Conservation (phyloP, 495 filamentous ascomycete species). For the Penicillium mononematosum region DNA sequence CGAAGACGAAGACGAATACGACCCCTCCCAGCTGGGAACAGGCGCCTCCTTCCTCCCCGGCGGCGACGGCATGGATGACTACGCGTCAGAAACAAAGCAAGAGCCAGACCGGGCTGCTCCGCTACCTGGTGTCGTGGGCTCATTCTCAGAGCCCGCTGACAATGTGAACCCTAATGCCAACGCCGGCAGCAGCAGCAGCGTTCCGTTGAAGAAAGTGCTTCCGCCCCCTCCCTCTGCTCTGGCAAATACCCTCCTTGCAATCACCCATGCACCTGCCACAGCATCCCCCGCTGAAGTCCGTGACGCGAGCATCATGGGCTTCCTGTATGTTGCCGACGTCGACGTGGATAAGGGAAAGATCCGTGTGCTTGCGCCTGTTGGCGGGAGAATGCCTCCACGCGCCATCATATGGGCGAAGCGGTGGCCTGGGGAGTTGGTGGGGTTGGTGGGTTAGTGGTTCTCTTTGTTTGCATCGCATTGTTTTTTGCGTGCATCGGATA, state of each 20-base stretch:
- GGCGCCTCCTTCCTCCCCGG: constrained; percentile 50
- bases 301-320: constrained; percentile 85
- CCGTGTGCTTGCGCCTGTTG: constrained; percentile 77
- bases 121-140: constrained; percentile 27
- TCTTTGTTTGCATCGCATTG: not conserved
- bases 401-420: constrained; percentile 67
- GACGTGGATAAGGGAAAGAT: constrained; percentile 81
- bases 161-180: constrained; percentile 1
- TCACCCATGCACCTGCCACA: constrained; percentile 67
- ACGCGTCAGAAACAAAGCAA: constrained; percentile 21
- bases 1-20: constrained; percentile 49
- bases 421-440: constrained; percentile 53
- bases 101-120: constrained; percentile 23
- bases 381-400: constrained; percentile 70
- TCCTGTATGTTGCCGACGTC: constrained; percentile 86
- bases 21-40: constrained; percentile 41
- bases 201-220: constrained; percentile 38
- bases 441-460: constrained; percentile 43
- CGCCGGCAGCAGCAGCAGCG: constrained; percentile 21
- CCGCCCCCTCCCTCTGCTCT: constrained; percentile 35
- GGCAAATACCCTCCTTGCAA: constrained; percentile 69
- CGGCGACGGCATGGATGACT: constrained; percentile 30
- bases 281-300: constrained; percentile 70
- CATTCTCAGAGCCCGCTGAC: constrained; percentile 17
- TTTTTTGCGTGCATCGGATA: not conserved